Base-by-base conservation (phyloP, 2,329 filamentous ascomycete species). In the Ceratocystis harringtonii region DNA sequence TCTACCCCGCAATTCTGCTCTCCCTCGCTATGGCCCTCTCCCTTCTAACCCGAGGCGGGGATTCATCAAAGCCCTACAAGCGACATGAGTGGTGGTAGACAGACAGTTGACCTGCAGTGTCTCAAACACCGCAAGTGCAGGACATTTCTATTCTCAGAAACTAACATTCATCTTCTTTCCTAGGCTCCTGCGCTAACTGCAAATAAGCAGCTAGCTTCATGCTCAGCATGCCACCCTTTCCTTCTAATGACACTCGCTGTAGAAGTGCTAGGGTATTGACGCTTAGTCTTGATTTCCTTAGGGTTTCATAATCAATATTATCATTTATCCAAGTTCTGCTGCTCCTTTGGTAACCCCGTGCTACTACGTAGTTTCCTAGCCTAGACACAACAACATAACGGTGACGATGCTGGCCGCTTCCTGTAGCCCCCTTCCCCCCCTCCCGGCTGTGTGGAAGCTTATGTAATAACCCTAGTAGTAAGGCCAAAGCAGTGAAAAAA, bases 161-260 rank as follows among this genome's bases (percentile, higher is more conserved):
- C 62, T 64, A 43, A 64, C 62, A 5, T 22, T 6, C 25, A 36
- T 5, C 17, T 44, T 19, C 22, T 63, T 22, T 61, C 25, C 36
- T 19, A 65, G 63, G 63, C 63, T 44, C 63, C 30, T 65, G 63
- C 63, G 19, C 63, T 32, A 30, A 25, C 63, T 65, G 63, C 63
- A 65, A 65, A 61, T 61, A 65, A 60, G 15, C 28, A 43, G 28
- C 44, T 30, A 30, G 22, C 50, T 45, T 50, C 5, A 57, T 32
- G 28, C 25, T 30, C 36, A 32, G 17, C 41, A 15, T 50, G 2
- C 4, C 3, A 17, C 12, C 52, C 52, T 12, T 8, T n/a, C 22
- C 10, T 3, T n/a, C 22, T 7, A n/a, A 25, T 57, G 5, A 30
- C 52, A 15, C 32, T 28, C 17, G 52, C 22, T 30, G 52, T 32